Conservation (phyloP, 1,284 basidiomycete species). For the Rhodotorula sp. region DNA sequence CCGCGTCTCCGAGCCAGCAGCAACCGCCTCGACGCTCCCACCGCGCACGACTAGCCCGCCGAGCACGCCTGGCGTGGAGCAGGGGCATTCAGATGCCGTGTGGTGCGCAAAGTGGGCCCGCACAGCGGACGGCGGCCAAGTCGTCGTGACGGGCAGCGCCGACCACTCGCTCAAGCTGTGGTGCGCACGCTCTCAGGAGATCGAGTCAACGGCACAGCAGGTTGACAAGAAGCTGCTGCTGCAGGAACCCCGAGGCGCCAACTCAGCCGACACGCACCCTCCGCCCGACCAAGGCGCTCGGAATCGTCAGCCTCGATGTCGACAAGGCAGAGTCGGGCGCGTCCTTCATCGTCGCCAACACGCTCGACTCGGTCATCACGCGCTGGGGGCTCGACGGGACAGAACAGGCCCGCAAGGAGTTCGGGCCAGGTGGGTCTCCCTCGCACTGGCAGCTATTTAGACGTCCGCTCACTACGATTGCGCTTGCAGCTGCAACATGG, state of each 20-base stretch:
- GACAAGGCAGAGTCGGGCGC: slow-evolving; percentile 27
- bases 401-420: slow-evolving; percentile 31
- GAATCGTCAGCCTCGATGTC: slow-evolving; percentile 40
- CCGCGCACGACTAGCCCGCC: not conserved
- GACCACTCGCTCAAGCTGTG: slow-evolving; percentile 38
- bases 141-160: slow-evolving; percentile 32
- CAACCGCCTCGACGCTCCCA: not conserved
- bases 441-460: not conserved
- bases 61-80: not conserved
- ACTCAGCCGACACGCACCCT: slow-evolving; percentile 22
- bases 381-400: slow-evolving; percentile 35
- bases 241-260: slow-evolving; percentile 25
- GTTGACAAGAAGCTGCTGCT: not conserved
- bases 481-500: slow-evolving; percentile 35
- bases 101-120: slow-evolving; percentile 30
- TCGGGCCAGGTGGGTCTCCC: slow-evolving; percentile 31
- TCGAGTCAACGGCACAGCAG: not conserved
- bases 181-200: slow-evolving; percentile 5
- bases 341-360: slow-evolving; percentile 33
- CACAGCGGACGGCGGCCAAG: slow-evolving; percentile 10
- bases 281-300: slow-evolving; percentile 29
- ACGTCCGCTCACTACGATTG: not conserved
- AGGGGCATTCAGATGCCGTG: slow-evolving; percentile 36
- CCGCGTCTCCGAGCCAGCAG: slow-evolving; percentile 11
- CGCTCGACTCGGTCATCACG: slow-evolving; percentile 40